These are phyloP conservation scores for Xerophyta viscosa DNA, from an alignment of 106 monocot genomes.

Conservation along the genomic window DNA sequence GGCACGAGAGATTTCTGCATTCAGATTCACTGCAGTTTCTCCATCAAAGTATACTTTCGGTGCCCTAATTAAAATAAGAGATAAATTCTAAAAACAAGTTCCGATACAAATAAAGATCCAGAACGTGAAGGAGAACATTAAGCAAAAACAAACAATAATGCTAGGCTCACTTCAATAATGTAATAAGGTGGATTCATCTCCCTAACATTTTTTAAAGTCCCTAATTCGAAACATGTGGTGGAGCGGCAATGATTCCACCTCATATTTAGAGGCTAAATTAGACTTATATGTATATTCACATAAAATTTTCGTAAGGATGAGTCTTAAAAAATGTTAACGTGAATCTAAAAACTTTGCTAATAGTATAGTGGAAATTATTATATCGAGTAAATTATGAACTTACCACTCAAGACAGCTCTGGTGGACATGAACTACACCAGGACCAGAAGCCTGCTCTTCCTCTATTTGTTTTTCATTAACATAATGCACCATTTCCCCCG, in stretches of 20 bases:
- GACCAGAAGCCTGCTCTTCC: constrained; percentile 12
- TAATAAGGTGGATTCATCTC: no score
- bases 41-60: constrained; percentile 65
- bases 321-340: background rate
- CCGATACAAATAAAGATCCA: background rate
- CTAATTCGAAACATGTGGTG: no score
- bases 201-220: no score
- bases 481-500: constrained; percentile 61
- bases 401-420: constrained; percentile 77
- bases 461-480: constrained; percentile 26
- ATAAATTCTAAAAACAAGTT: background rate
- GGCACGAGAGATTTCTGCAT: constrained; percentile 52
- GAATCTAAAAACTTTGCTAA: background rate
- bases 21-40: constrained; percentile 53
- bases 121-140: background rate
- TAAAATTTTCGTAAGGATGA: no score
- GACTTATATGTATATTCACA: no score
- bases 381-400: background rate
- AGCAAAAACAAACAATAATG: background rate
- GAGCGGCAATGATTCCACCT: no score
- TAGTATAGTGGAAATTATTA: background rate
- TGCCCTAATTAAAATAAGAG: constrained; percentile 33
- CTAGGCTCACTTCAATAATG: no score
- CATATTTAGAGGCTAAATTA: no score
- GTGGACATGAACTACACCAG: constrained; percentile 53